Conservation (phyloP, 441 rosid genomes). For the Rhodomyrtus psidioides region DNA sequence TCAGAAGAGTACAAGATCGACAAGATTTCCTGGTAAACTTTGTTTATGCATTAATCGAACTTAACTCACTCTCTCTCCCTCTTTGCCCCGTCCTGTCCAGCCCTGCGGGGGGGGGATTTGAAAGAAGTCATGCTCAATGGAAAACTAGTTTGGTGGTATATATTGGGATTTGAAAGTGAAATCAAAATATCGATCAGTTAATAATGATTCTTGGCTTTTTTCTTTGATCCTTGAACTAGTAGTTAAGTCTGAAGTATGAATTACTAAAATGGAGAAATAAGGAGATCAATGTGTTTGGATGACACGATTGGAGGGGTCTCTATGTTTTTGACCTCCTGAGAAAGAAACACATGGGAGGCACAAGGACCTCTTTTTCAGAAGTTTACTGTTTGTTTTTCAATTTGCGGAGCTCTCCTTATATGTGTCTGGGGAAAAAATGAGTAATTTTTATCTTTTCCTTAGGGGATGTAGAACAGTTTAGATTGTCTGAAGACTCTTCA, state of each 20-base stretch:
- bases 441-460: not conserved
- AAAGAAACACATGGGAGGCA: not conserved
- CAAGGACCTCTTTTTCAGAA: not conserved
- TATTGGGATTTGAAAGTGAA: not conserved
- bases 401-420: not conserved
- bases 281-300: not conserved
- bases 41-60: not conserved
- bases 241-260: not conserved
- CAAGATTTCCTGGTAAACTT: slow-evolving; percentile 58
- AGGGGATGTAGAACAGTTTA: not conserved
- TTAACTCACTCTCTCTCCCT: not conserved
- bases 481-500: not conserved
- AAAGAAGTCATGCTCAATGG: not conserved
- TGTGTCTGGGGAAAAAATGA: not conserved
- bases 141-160: not conserved
- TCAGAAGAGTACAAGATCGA: slow-evolving; percentile 49
- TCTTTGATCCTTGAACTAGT: not conserved
- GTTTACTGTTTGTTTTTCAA: not conserved
- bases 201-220: not conserved
- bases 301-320: not conserved
- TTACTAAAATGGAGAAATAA: not conserved
- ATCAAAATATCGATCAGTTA: not conserved
- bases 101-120: not conserved
- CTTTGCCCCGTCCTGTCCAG: not conserved
- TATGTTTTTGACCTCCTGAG: not conserved